Percentiles rank a stretch among this genome's conserved stretches.
Conservation (phyloP, 2,329 filamentous ascomycete species). For the Monascus ruber region DNA sequence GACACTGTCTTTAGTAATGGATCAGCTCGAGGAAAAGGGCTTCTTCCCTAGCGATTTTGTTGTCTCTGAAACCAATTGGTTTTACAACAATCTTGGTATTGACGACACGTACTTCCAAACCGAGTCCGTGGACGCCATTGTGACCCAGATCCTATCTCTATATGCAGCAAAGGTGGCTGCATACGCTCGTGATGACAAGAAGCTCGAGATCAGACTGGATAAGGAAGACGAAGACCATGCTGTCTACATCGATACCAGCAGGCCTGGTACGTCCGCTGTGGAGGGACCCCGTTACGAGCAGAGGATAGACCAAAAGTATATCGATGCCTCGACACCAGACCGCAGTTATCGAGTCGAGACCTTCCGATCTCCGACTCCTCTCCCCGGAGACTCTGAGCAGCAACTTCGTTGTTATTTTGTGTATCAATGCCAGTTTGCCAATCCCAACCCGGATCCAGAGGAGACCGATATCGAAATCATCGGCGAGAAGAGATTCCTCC, state of each 20-base stretch:
- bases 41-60: slow-evolving; percentile 80
- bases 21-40: slow-evolving; percentile 61
- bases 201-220: slow-evolving; percentile 85
- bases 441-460: slow-evolving; percentile 57
- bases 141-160: slow-evolving; percentile 87
- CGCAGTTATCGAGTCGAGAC: slow-evolving; percentile 90
- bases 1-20: slow-evolving; percentile 52
- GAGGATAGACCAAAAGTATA: slow-evolving; percentile 87
- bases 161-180: slow-evolving; percentile 96
- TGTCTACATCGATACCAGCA: slow-evolving; percentile 96
- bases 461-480: slow-evolving; percentile 88
- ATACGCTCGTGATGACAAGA: slow-evolving; percentile 84
- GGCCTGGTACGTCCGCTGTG: slow-evolving; percentile 66
- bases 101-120: slow-evolving; percentile 98
- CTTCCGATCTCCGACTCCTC: slow-evolving; percentile 77
- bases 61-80: slow-evolving; percentile 82
- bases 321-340: slow-evolving; percentile 62
- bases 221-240: slow-evolving; percentile 93
- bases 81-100: slow-evolving; percentile 94
- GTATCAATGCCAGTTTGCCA: slow-evolving; percentile 86
- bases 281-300: slow-evolving; percentile 85
- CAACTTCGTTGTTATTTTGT: slow-evolving; percentile 97
- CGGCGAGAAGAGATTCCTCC: slow-evolving; percentile 84
- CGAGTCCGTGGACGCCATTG: slow-evolving; percentile 74
- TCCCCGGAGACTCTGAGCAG: slow-evolving; percentile 64